phyloP scores from a whole-genome alignment of 352 stramenopile species.

The Globisporangium parvum region DNA sequence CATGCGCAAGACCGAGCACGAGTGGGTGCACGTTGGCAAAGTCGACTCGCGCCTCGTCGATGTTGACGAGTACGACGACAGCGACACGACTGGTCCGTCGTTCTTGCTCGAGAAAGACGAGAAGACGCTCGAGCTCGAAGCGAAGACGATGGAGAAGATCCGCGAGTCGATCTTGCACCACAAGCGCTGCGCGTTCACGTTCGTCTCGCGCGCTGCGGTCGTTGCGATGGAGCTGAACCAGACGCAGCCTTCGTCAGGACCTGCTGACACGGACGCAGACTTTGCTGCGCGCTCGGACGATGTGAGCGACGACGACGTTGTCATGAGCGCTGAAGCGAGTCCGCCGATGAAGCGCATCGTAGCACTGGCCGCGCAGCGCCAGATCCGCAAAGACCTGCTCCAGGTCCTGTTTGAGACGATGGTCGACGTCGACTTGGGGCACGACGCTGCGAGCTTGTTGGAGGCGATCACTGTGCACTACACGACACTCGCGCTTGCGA shows the following conservation, averaged over 20 bases:
- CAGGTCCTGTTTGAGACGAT: slow-evolving; percentile 64
- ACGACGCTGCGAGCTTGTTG: slow-evolving; percentile 49
- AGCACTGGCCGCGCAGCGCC: slow-evolving; percentile 42
- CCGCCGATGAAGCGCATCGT: slow-evolving; percentile 37
- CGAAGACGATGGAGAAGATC: slow-evolving; percentile 58
- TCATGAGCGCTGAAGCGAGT: slow-evolving; percentile 4
- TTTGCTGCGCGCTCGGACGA: slow-evolving; percentile 7
- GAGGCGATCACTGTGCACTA: slow-evolving; percentile 51
- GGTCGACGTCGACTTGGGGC: slow-evolving; percentile 69
- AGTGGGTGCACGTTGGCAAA: slow-evolving; percentile 52
- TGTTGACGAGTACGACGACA: slow-evolving; percentile 63
- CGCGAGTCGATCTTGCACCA: slow-evolving; percentile 60
- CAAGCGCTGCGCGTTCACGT: slow-evolving; percentile 69
- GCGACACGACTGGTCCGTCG: slow-evolving; percentile 24
- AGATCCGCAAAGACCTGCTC: slow-evolving; percentile 46
- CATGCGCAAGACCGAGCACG: slow-evolving; percentile 38
- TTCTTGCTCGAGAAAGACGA: slow-evolving; percentile 84
- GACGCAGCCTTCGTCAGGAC: not conserved
- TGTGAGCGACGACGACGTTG: slow-evolving; percentile 13
- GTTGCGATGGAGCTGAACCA: slow-evolving; percentile 47
- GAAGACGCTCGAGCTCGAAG: slow-evolving; percentile 73
- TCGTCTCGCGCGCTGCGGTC: slow-evolving; percentile 50
- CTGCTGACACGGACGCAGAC: not conserved
- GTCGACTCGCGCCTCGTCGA: slow-evolving; percentile 53
- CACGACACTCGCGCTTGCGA: slow-evolving; percentile 35